Conservation (phyloP, 371 early-diverging fungal species). For the Syncephalastrum monosporum region DNA sequence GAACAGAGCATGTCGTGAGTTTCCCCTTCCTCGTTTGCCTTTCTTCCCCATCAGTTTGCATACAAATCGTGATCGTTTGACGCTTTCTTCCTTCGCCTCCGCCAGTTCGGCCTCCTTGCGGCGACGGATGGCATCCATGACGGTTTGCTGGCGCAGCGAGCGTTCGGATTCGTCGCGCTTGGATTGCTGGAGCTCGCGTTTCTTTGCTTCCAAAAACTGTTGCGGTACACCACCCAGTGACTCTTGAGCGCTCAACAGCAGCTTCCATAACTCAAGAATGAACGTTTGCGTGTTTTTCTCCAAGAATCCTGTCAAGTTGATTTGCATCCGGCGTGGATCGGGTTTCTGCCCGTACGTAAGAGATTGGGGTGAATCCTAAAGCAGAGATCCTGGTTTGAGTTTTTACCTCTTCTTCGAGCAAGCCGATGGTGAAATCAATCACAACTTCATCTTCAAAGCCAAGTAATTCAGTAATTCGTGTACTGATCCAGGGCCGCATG, state of each 20-base stretch:
- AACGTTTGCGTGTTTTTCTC: constrained; percentile 81
- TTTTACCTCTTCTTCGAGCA: constrained; percentile 76
- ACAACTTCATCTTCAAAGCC: constrained; percentile 95
- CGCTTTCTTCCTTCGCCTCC: constrained; percentile 7
- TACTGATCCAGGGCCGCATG: constrained; percentile 87
- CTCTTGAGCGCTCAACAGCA: constrained; percentile 86
- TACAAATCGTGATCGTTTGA: constrained; percentile 20
- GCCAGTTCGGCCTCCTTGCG: constrained; percentile 22
- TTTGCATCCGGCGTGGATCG: constrained; percentile 90
- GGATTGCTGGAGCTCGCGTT: constrained; percentile 66
- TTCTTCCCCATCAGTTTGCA: not conserved
- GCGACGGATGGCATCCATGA: constrained; percentile 44
- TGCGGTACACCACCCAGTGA: constrained; percentile 85
- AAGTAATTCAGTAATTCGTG: constrained; percentile 72
- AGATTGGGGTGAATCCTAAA: not conserved
- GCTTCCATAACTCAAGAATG: constrained; percentile 86
- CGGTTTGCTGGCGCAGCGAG: constrained; percentile 30
- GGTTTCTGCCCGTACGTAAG: constrained; percentile 40
- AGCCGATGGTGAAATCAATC: constrained; percentile 77
- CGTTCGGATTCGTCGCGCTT: constrained; percentile 30
- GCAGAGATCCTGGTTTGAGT: not conserved
- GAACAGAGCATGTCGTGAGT: not conserved
- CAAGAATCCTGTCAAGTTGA: constrained; percentile 94
- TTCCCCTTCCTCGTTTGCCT: not conserved
- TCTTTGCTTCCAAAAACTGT: constrained; percentile 81